phyloP scores from a whole-genome alignment of 2,329 filamentous ascomycete species.

The Fusarium illudens region DNA sequence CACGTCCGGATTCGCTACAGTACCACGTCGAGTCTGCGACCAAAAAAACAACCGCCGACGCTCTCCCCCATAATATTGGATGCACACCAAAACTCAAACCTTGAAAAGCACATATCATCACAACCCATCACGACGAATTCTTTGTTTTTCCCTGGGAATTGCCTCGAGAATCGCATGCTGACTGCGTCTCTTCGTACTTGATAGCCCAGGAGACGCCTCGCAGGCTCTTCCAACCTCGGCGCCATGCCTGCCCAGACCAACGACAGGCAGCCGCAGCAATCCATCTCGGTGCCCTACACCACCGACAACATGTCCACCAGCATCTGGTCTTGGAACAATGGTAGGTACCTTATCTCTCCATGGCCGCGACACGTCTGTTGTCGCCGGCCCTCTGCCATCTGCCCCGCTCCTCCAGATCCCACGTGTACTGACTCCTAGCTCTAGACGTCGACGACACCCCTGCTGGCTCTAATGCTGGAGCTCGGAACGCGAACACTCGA shows the following conservation, averaged over 20 bases:
- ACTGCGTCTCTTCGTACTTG: slow-evolving; percentile 21
- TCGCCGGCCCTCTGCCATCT: not conserved
- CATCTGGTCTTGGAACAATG: slow-evolving; percentile 52
- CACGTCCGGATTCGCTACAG: slow-evolving; percentile 42
- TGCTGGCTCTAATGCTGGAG: slow-evolving; percentile 68
- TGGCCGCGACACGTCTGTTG: slow-evolving; percentile 58
- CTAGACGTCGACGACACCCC: slow-evolving; percentile 52
- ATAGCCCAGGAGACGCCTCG: slow-evolving; percentile 37
- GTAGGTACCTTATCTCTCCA: slow-evolving; percentile 51
- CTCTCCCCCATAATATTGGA: slow-evolving; percentile 19
- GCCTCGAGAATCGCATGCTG: slow-evolving; percentile 23
- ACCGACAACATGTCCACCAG: slow-evolving; percentile 49
- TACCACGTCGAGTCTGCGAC: slow-evolving; percentile 38
- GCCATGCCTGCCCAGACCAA: slow-evolving; percentile 47
- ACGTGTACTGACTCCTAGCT: slow-evolving; percentile 21
- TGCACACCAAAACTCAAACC: slow-evolving; percentile 28
- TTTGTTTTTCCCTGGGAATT: slow-evolving; percentile 8
- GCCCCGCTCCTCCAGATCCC: not conserved
- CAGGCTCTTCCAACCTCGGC: slow-evolving; percentile 2
- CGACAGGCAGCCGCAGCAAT: slow-evolving; percentile 43
- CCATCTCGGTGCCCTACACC: slow-evolving; percentile 50
- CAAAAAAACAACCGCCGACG: slow-evolving; percentile 24
- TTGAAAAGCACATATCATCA: slow-evolving; percentile 30
- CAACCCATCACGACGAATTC: slow-evolving; percentile 30
- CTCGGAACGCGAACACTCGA: slow-evolving; percentile 74